These are phyloP conservation scores for Pisolithus albus DNA, from an alignment of 768 basidiomycete species.

Conservation along the genomic window DNA sequence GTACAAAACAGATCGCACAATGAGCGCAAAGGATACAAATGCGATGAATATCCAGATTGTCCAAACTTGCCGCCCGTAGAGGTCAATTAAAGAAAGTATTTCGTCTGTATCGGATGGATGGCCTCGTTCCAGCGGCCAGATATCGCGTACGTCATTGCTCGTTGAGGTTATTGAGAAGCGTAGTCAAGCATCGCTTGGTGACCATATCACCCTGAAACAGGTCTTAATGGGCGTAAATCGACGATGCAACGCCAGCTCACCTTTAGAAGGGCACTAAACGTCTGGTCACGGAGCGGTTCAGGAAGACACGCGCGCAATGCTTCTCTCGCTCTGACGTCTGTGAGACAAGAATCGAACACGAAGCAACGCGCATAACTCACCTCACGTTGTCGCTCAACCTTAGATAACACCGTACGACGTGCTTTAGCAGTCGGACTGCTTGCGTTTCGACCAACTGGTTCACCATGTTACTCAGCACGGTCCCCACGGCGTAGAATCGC, in stretches of 20 bases:
- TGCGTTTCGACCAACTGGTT: conserved; percentile 96
- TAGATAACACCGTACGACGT: conserved; percentile 96
- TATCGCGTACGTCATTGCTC: conserved; percentile 39
- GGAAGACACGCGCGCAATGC: conserved; percentile 93
- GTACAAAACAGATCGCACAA: conserved; percentile 23
- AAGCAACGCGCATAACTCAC: conserved; percentile 37
- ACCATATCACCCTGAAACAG: conserved; percentile 84
- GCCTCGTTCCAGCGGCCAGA: not conserved
- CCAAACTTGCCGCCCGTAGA: conserved; percentile 19
- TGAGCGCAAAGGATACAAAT: conserved; percentile 21
- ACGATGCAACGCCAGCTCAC: conserved; percentile 28
- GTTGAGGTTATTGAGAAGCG: conserved; percentile 81
- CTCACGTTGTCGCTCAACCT: conserved; percentile 93
- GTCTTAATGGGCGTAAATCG: not conserved
- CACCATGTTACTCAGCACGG: conserved; percentile 98
- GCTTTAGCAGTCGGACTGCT: conserved; percentile 92
- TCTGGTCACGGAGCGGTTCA: conserved; percentile 89
- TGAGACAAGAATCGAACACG: conserved; percentile 6
- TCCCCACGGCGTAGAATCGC: conserved; percentile 97
- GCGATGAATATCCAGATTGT: conserved; percentile 25
- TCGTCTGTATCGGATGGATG: conserved; percentile 5
- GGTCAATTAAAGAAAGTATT: conserved; percentile 9
- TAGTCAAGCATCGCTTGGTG: conserved; percentile 89
- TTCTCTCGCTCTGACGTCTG: conserved; percentile 71
- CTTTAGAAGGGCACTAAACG: conserved; percentile 88